Conservation (phyloP, 257 asterid genomes). For the Osmanthus fragrans region DNA sequence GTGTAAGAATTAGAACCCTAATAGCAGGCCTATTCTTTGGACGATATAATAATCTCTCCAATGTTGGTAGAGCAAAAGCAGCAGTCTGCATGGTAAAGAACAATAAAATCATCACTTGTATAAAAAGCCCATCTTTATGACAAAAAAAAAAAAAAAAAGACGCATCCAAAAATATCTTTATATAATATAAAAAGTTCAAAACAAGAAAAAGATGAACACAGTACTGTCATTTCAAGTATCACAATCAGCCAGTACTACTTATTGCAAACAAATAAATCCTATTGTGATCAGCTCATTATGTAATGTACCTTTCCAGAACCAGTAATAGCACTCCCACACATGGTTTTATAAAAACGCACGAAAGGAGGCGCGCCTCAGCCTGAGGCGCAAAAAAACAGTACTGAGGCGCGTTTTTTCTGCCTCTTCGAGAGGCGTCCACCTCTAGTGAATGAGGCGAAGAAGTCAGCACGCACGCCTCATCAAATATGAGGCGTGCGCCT, state of each 20-base stretch:
- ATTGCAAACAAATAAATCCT: not conserved
- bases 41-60: constrained; percentile 74
- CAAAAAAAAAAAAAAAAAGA: not conserved
- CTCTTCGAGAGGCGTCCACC: too few species aligned
- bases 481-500: too few species aligned
- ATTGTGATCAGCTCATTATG: not conserved
- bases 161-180: not conserved
- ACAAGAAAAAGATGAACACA: not conserved
- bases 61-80: constrained; percentile 90
- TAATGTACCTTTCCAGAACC: constrained; percentile 93
- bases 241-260: not conserved
- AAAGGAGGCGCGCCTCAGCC: too few species aligned
- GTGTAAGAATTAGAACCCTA: constrained; percentile 92
- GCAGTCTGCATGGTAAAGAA: constrained; percentile 70
- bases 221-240: constrained; percentile 11
- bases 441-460: too few species aligned
- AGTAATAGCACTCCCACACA: constrained; percentile 97
- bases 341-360: too few species aligned
- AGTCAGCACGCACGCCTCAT: too few species aligned
- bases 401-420: too few species aligned
- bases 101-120: constrained; percentile 23
- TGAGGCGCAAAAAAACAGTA: too few species aligned
- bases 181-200: not conserved
- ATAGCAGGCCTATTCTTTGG: constrained; percentile 92
- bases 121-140: not conserved